These are phyloP conservation scores for Lantana camara DNA, from an alignment of 257 asterid species.

Conservation along the genomic window DNA sequence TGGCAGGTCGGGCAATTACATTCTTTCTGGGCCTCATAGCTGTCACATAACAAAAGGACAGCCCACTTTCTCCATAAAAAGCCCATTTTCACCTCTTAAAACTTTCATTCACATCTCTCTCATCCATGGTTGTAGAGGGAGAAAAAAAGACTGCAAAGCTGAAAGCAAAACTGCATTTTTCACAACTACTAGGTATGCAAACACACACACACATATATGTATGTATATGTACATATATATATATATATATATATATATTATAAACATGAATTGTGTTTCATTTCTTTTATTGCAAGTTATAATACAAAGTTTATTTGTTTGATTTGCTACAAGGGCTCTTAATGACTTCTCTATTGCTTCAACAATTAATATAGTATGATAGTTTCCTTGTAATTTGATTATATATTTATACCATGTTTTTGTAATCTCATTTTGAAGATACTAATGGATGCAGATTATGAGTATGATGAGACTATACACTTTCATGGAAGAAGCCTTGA, in stretches of 20 bases:
- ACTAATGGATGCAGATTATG: constrained; percentile 39
- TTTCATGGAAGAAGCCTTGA: constrained; percentile 29
- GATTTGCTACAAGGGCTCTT: neutral
- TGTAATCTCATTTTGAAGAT: neutral
- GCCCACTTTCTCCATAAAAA: constrained; percentile 61
- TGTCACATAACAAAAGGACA: constrained; percentile 51
- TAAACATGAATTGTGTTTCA: too few relatives aligned
- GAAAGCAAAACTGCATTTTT: constrained; percentile 43
- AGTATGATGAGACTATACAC: constrained; percentile 10
- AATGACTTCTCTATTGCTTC: neutral
- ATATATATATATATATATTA: neutral
- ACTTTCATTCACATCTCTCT: constrained; percentile 23
- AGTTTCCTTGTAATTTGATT: neutral
- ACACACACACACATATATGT: neutral
- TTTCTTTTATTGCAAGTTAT: constrained; percentile 8
- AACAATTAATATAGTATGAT: too few relatives aligned
- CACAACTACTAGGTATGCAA: constrained; percentile 49
- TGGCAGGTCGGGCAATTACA: constrained; percentile 27
- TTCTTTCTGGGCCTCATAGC: constrained; percentile 60
- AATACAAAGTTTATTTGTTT: neutral
- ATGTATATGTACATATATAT: neutral
- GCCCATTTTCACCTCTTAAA: constrained; percentile 38
- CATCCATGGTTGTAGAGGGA: constrained; percentile 53
- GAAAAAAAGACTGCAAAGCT: constrained; percentile 49
- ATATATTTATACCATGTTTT: neutral